Evolutionary conservation across 78 protist genomes (phyloP).

Genomic region (Speleostelium caveatum): DNA sequence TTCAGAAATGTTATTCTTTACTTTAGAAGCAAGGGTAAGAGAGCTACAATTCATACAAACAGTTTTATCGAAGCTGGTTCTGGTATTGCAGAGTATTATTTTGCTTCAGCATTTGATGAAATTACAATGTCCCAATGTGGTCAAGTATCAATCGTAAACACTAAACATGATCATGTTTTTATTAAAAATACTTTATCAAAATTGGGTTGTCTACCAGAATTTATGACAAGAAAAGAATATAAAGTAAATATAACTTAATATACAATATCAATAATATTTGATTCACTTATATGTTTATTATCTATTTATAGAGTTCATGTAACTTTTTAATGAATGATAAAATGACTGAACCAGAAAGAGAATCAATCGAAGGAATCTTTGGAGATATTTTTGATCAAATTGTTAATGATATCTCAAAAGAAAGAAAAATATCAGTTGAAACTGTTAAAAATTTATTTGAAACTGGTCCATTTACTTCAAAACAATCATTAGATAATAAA

Average conservation of each 20-base stretch:
- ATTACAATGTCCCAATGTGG: constrained; percentile 38
- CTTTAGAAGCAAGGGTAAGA: constrained; percentile 43
- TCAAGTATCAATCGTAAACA: neutral
- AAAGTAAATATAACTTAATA: constrained; percentile 21
- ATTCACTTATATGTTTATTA: neutral
- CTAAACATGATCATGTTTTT: constrained; percentile 21
- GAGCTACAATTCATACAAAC: constrained; percentile 3
- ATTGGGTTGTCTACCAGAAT: constrained; percentile 19
- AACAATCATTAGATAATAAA: constrained; percentile 6
- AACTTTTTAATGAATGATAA: constrained; percentile 11
- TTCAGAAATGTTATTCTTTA: constrained; percentile 21
- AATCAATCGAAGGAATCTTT: constrained; percentile 13
- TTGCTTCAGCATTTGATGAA: constrained; percentile 15
- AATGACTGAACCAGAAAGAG: constrained; percentile 55
- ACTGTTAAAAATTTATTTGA: constrained; percentile 4
- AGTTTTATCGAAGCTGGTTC: constrained; percentile 23
- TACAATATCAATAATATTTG: neutral
- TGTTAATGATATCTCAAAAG: constrained; percentile 29
- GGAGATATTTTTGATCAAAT: constrained; percentile 20
- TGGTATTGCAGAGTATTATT: constrained; percentile 28
- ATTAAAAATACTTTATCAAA: constrained; percentile 42
- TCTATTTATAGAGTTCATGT: constrained; percentile 24
- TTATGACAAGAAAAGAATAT: constrained; percentile 47
- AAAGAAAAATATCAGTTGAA: constrained; percentile 9
- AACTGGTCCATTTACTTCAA: constrained; percentile 49